Base-by-base conservation (phyloP, 1,139 yeast species). In the Kodamaea plutei region DNA sequence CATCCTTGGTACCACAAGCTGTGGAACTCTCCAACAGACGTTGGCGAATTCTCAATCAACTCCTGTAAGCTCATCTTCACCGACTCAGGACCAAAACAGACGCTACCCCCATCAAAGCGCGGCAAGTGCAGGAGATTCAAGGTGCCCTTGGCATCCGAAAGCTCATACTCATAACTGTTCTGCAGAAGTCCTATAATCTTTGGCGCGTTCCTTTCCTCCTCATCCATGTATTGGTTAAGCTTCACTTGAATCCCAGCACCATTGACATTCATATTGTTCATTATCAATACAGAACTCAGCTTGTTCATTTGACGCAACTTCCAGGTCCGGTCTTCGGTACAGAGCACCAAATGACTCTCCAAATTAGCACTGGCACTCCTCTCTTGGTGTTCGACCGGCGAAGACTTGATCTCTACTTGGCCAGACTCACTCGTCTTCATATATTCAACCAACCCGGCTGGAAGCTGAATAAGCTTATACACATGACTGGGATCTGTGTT, bases 251-350 rank as follows among this genome's bases (percentile, higher is more conserved):
- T 21, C 18, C 8, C 9, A 14, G 19, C 21, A 12, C n/a, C 12
- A 9, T 18, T 22, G 20, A 45, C 33, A n/a, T 44, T 43, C 46
- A 50, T 39, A 29, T 62, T 56, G 20, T 64, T 58, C 52, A 77
- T 56, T 20, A 88, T 44, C 44, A 87, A 54, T 8, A 84, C 79
- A 1, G 93, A 73, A 52, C 89, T 88, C 7, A 96, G 84, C 54
- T 89, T 96, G 51, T 85, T 84, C 66, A 84, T 80, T 46, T 83
- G 89, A 28, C 89, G 69, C 13, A 88, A 50, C 33, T 65, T 65
- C 73, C 76, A 87, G 0, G 95, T 82, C 33, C 64, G 55, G 23
- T 59, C 44, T 6, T 58, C 47, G 1, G 93, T 73, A 38, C 89
- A 80, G n/a, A 84, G 52, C 16, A 79, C 84, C 15, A 83, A 66